Percentiles rank a stretch among this genome's conserved stretches.
phyloP scores from a whole-genome alignment of 2,329 filamentous ascomycete genomes.

The Diaporthe ampelina region DNA sequence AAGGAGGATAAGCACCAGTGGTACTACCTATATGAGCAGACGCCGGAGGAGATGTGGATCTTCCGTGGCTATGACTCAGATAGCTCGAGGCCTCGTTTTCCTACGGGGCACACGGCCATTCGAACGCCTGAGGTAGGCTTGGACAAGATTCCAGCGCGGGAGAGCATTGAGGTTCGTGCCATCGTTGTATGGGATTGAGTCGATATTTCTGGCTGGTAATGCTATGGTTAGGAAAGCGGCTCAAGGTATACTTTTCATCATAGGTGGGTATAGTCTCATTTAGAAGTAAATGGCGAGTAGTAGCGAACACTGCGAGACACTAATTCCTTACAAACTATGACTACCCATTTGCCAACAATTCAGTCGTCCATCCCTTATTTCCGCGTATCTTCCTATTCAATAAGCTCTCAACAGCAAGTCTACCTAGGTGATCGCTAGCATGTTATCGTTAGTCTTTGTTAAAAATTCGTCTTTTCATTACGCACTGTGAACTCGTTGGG shows the following conservation, averaged over 20 bases:
- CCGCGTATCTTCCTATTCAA: too few species aligned
- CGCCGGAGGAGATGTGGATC: slow-evolving; percentile 4
- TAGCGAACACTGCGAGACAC: too few species aligned
- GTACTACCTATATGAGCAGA: slow-evolving; percentile 10
- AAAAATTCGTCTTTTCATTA: too few species aligned
- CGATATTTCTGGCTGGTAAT: neutral
- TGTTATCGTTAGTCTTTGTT: too few species aligned
- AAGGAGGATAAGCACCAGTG: slow-evolving; percentile 19
- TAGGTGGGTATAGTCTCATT: neutral
- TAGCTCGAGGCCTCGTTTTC: neutral
- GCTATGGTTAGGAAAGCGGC: neutral
- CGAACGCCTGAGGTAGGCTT: neutral
- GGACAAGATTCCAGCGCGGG: neutral
- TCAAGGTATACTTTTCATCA: neutral
- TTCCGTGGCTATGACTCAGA: slow-evolving; percentile 13
- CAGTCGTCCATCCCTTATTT: too few species aligned
- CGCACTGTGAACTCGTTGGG: too few species aligned
- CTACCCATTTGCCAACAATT: too few species aligned
- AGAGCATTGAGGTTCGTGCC: slow-evolving; percentile 3
- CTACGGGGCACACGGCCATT: slow-evolving; percentile 5
- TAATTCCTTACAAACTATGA: too few species aligned
- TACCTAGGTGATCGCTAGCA: too few species aligned
- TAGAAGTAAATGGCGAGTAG: too few species aligned
- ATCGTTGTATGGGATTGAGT: slow-evolving; percentile 5
- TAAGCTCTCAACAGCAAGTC: too few species aligned